These are phyloP conservation scores for Teratosphaeria gauchensis DNA, from an alignment of 2,329 filamentous ascomycete species.

Conservation along the genomic window DNA sequence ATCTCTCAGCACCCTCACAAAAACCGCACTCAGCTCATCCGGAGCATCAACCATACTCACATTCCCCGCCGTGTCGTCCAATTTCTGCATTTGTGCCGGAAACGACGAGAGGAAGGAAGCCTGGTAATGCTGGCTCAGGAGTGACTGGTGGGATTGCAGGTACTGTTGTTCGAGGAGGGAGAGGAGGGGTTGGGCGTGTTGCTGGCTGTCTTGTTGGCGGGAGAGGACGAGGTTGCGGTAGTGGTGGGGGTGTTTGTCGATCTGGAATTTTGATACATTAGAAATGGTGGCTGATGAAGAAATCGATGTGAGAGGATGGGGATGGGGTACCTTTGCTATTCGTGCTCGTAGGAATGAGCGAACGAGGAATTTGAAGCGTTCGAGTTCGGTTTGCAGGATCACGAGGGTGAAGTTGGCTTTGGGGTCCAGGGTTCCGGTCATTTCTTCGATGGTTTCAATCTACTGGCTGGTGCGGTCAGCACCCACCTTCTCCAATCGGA, in stretches of 20 bases:
- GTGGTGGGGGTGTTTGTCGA: conserved; percentile 67
- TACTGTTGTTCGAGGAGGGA: conserved; percentile 73
- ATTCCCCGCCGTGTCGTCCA: conserved; percentile 85
- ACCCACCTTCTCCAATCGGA: too few species aligned
- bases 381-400: conserved; percentile 90
- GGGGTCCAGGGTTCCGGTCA: conserved; percentile 78
- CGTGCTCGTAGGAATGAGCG: conserved; percentile 72
- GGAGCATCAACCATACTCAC: conserved; percentile 88
- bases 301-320: conserved; percentile 8
- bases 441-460: conserved; percentile 34
- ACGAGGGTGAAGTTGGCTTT: conserved; percentile 89
- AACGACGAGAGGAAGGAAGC: conserved; percentile 78
- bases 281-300: not conserved
- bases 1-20: conserved; percentile 62
- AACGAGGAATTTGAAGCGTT: conserved; percentile 85
- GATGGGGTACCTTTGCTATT: conserved; percentile 62
- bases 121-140: conserved; percentile 77
- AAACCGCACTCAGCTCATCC: conserved; percentile 74
- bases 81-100: conserved; percentile 64
- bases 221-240: conserved; percentile 46
- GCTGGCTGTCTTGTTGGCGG: conserved; percentile 16
- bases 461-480: conserved; percentile 10
- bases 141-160: conserved; percentile 70
- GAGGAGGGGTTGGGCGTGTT: conserved; percentile 33
- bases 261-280: conserved; percentile 35